Conservation (phyloP, 768 basidiomycete species). For the Gloeopeniophorella convolvens region DNA sequence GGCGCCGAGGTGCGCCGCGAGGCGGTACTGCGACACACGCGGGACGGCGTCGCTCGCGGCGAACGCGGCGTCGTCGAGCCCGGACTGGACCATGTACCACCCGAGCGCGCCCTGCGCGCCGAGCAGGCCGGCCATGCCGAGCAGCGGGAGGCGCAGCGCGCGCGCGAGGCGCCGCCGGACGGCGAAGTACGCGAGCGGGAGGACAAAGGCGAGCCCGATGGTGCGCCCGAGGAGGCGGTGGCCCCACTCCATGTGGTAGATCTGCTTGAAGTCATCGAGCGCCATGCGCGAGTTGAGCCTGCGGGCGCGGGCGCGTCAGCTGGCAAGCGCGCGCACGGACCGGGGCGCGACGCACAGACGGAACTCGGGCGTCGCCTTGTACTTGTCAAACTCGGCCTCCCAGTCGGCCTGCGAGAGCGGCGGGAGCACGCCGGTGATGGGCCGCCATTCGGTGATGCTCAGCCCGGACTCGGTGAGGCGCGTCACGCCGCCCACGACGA, state of each 20-base stretch:
- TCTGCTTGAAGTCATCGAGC: conserved; percentile 87
- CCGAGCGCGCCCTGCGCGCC: conserved; percentile 90
- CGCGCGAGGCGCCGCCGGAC: conserved; percentile 61
- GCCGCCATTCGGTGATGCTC: conserved; percentile 97
- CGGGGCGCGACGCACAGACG: conserved; percentile 60
- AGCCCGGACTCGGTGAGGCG: conserved; percentile 95
- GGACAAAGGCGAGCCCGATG: conserved; percentile 76
- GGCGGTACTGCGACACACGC: conserved; percentile 92
- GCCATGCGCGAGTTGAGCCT: conserved; percentile 88
- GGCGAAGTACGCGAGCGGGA: conserved; percentile 78
- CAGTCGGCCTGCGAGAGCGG: conserved; percentile 73
- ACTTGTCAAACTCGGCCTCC: conserved; percentile 87
- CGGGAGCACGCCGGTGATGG: conserved; percentile 83
- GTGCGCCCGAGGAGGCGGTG: conserved; percentile 91
- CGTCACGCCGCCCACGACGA: conserved; percentile 94
- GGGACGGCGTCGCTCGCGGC: conserved; percentile 80
- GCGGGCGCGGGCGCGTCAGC: conserved; percentile 10
- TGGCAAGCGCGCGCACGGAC: not conserved
- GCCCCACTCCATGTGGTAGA: conserved; percentile 98
- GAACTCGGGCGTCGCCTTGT: conserved; percentile 92
- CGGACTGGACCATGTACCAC: conserved; percentile 99
- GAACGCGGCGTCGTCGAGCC: conserved; percentile 77
- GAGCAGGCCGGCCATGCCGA: conserved; percentile 71
- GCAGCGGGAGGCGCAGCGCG: conserved; percentile 54
- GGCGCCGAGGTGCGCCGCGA: conserved; percentile 90